Base-by-base conservation (phyloP, 345 rosid species). In the Brassica carinata region DNA sequence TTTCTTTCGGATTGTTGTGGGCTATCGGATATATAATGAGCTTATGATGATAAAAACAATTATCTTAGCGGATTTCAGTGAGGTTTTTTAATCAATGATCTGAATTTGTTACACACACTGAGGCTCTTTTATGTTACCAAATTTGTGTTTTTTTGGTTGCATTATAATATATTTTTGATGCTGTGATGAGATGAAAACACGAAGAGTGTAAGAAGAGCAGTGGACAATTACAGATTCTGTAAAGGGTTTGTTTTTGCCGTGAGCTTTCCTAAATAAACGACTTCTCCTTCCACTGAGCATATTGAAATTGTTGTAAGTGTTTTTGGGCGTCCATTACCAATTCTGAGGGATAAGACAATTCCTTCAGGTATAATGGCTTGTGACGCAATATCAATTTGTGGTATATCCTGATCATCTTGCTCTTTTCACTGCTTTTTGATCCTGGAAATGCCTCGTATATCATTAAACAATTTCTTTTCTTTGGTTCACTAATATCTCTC, bases 211-310 rank as follows among this genome's bases (percentile, higher is more conserved):
- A 53, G 71, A 69, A 65, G 91, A 85, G 96, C 87, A 92, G 96
- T 92, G 98, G 97, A 84, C 81, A 69, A 40, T 2, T 79, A 51
- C 61, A 67, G 36, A 19, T 7, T 40, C 63, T 70, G 2, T 3
- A 3, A 48, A 27, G 74, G n/a, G 63, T 43, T 74, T 74, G 78
- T 6, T 53, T 66, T 77, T 79, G 82, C 97, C 96, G 96, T 94
- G 97, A 92, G 90, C 96, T 83, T 79, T 61, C 36, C 15, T 48
- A 63, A 26, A n/a, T 38, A n/a, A 87, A 90, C 91, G 97, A 94
- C 96, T 90, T 92, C 96, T 92, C 97, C 97, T 92, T 94, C 97
- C 98, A 87, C 98, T 92, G 96, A 94, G 94, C 97, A 26, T 34
- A 7, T 68, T 3, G n/a, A 1, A 27, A 26, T 26, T 10, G 15